Evolutionary conservation across 2,329 filamentous ascomycete species (phyloP), one percentile per base, ranked within the genome.

Genomic region (Alternaria dauci): DNA sequence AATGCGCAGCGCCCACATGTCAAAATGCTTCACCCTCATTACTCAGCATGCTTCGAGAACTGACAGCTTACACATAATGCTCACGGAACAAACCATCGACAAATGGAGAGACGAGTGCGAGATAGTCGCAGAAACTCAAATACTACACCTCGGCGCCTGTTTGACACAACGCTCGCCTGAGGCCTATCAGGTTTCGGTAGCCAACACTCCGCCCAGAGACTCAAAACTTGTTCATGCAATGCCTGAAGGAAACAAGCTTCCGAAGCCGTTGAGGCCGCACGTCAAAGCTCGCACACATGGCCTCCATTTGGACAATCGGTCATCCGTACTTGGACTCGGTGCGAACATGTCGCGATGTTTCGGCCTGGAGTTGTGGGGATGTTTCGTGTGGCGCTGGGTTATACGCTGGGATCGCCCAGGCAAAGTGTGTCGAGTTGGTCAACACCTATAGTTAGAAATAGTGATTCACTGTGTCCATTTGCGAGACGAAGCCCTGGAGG

Each of bases 161-260:
- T 59, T 60, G 53, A 60, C 53, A 57, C 56, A 57, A 26, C 41
- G 25, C 36, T 43, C 58, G 53, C 58, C 53, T 60, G 53, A 57
- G 58, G 58, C 58, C 25, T 39, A 16, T 30, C 20, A 44, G 47
- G 47, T 60, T 57, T 52, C 53, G 53, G 52, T 56, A 39, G 34
- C 34, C 42, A 36, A 20, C 11, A 39, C 23, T 52, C 53, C 53
- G 39, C 38, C 28, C 23, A 25, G 32, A 46, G 32, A 34, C 47
- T 55, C 18, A 44, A 47, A 50, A 36, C 36, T 50, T 44, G 52
- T 50, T 51, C 42, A 59, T 59, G 57, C 57, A 36, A 39, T 55
- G 52, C 38, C 20, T 5, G 12, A 23, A n/a, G 39, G 58, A 60
- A 57, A 52, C 47, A 51, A 23, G 52, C 43, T 28, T 39, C 26